Base-by-base conservation (phyloP, 352 stramenopile genomes). In the Phytopythium litorale region DNA sequence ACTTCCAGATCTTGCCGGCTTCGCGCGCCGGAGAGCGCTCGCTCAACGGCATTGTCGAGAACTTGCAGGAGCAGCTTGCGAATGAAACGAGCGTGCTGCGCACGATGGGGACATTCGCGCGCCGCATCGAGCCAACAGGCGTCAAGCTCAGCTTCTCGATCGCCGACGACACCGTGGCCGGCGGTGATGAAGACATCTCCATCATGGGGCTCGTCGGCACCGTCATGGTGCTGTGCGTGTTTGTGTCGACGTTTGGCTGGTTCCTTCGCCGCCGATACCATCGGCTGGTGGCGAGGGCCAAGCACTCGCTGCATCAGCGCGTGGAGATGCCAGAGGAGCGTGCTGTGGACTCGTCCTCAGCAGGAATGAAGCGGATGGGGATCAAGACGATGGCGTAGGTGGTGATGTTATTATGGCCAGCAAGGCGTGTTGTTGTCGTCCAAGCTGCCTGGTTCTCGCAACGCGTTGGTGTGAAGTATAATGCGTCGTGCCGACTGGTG, bases 101-200 rank as follows among this genome's bases (percentile, higher is more conserved):
- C 12, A 84, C 79, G 3, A 81, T 72, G 38, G 83, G 80, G 28
- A 92, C 83, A 37, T 92, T 92, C 54, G 78, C 76, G 4, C 78
- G 79, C 9, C 70, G 73, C 19, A 78, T 90, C 9, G 81, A 91
- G 62, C 61, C 73, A 6, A 87, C 77, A 13, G 69, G 71, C 7
- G 78, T 87, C 15, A 88, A 89, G 50, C 46, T 91, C 35, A 84
- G 72, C 63, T 91, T 89, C 40, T 87, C 81, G 8, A 77, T 89
- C 30, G 82, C 79, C 0, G 79, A 89, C 42, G 72, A 89, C 54
- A 84, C 72, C 2, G 79, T 84, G 7, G 78, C 74, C 18, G 81
- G 74, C 16, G 76, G 78, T 28, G 78, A 77, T 0, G 79, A 85
- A 64, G 78, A 91, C 59, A 89, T 89, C 45, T 91, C 82, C 18